Percentiles rank a stretch among this genome's conserved stretches.
phyloP scores from a whole-genome alignment of 2,329 filamentous ascomycete species.

The Proliferodiscus dingleyae region DNA sequence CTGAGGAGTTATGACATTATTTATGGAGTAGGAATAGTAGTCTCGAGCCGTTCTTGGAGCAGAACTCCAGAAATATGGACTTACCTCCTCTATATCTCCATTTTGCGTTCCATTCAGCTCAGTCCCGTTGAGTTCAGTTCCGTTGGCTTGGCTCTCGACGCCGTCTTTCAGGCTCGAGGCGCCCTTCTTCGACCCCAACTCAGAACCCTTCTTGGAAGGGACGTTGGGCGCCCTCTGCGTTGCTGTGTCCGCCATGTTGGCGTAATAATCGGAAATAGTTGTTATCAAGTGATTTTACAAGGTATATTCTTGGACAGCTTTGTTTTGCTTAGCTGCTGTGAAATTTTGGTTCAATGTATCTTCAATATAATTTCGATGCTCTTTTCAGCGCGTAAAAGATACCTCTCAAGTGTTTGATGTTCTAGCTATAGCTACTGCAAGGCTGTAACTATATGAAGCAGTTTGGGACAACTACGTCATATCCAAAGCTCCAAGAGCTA shows the following conservation, averaged over 20 bases:
- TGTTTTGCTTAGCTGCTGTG: too few relatives aligned
- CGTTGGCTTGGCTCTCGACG: neutral
- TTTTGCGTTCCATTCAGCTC: neutral
- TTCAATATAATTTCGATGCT: neutral
- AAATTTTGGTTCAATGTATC: neutral
- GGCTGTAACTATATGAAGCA: constrained; percentile 5
- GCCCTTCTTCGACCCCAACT: constrained; percentile 5
- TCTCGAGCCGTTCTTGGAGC: neutral
- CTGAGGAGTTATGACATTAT: neutral
- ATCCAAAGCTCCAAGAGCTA: constrained; percentile 8
- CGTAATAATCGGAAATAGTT: too few relatives aligned
- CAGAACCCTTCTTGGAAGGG: constrained; percentile 8
- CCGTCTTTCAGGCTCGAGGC: neutral
- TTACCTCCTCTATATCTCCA: neutral
- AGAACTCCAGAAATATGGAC: neutral
- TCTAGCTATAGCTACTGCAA: constrained; percentile 3
- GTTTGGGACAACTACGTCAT: constrained; percentile 13
- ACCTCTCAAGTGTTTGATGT: too few relatives aligned
- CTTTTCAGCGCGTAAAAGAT: too few relatives aligned
- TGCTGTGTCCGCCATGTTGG: constrained; percentile 20
- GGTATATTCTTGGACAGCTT: too few relatives aligned
- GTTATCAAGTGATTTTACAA: too few relatives aligned
- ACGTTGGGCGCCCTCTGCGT: constrained; percentile 10
- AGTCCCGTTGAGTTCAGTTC: too few relatives aligned
- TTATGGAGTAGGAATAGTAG: neutral